phyloP scores from a whole-genome alignment of 148 eudicot genomes.

The Rhododendron williamsianum region DNA sequence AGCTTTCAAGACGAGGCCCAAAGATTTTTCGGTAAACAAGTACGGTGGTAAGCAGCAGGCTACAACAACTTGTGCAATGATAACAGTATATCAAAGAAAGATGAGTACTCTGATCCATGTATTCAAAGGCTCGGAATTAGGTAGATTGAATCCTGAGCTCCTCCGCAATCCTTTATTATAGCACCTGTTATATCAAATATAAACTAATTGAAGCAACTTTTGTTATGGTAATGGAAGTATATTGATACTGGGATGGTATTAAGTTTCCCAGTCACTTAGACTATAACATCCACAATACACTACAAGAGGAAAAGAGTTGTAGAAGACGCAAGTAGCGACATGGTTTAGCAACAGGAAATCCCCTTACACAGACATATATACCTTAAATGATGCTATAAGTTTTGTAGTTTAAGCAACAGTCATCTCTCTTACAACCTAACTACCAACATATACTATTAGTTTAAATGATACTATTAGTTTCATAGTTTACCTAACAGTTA shows the following conservation, averaged over 20 bases:
- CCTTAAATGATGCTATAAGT: neutral
- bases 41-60: neutral
- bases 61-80: neutral
- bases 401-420: neutral
- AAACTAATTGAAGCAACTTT: constrained; percentile 1
- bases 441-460: neutral
- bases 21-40: neutral
- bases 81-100: neutral
- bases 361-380: neutral
- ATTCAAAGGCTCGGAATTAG: neutral
- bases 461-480: no score
- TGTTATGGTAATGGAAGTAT: neutral
- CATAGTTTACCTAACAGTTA: neutral
- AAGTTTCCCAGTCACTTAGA: neutral
- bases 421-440: neutral
- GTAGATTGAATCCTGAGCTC: neutral
- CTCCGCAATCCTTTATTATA: neutral
- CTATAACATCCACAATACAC: neutral
- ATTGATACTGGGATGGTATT: neutral
- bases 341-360: neutral
- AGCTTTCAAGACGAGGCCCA: neutral
- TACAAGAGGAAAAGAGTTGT: neutral
- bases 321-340: neutral
- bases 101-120: constrained; percentile 18
- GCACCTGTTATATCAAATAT: constrained; percentile 8